These are phyloP conservation scores for Rhodotorula mucilaginosa DNA, from an alignment of 1,284 basidiomycete species.

Conservation along the genomic window DNA sequence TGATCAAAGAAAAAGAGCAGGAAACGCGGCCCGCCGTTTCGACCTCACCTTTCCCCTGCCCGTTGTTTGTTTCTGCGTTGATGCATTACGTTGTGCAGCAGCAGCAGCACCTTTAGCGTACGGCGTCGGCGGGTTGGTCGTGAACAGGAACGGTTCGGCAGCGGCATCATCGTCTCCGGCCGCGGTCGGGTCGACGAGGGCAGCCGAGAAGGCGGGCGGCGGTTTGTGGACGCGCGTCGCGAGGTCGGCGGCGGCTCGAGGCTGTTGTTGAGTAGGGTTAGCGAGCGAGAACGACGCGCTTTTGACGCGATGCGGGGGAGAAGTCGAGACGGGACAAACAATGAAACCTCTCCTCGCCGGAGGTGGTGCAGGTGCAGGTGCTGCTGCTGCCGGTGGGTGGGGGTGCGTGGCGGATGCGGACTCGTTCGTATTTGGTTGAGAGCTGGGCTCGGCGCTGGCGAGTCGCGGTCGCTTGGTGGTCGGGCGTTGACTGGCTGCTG, in stretches of 20 bases:
- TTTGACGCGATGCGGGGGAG: not conserved
- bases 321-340: slow-evolving; percentile 10
- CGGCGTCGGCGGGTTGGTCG: slow-evolving; percentile 36
- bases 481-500: not conserved
- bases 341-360: slow-evolving; percentile 20
- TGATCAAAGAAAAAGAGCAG: not conserved
- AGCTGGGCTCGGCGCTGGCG: not conserved
- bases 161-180: slow-evolving; percentile 10
- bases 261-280: slow-evolving; percentile 2
- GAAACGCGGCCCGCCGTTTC: slow-evolving; percentile 3
- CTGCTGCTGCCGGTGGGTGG: not conserved
- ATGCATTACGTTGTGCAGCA: slow-evolving; percentile 1
- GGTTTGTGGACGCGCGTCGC: slow-evolving; percentile 23
- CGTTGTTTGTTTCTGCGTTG: not conserved
- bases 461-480: slow-evolving; percentile 9
- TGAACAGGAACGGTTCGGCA: slow-evolving; percentile 26
- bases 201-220: slow-evolving; percentile 15
- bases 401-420: not conserved
- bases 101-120: slow-evolving; percentile 2
- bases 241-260: slow-evolving; percentile 27
- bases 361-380: not conserved
- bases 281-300: slow-evolving; percentile 7
- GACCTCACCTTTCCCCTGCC: slow-evolving; percentile 2
- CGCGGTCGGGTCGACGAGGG: slow-evolving; percentile 12
- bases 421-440: not conserved